Evolutionary conservation across 768 basidiomycete genomes (phyloP).

Genomic region (Tylopilus cervinicoccineus): DNA sequence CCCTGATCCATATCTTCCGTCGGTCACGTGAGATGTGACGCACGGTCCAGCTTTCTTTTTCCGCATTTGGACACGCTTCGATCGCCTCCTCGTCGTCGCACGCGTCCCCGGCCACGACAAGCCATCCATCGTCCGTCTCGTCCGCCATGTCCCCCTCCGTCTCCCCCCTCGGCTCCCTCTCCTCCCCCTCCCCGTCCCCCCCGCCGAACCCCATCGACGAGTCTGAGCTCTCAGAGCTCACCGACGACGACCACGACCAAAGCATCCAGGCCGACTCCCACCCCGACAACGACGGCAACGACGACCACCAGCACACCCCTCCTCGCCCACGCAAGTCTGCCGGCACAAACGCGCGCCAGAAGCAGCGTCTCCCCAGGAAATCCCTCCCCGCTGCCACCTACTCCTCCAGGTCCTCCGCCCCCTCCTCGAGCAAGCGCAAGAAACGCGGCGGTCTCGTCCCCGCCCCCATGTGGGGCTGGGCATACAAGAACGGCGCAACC

Average conservation of each 20-base stretch:
- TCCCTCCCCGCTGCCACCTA: constrained; percentile 1
- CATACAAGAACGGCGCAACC: constrained; percentile 42
- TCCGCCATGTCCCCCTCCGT: constrained; percentile 24
- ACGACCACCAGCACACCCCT: constrained; percentile 15
- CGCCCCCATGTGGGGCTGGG: constrained; percentile 87
- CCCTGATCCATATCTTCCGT: constrained; percentile 1
- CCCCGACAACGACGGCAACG: constrained; percentile 24
- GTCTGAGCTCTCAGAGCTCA: constrained; percentile 81
- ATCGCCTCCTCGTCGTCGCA: constrained; percentile 23
- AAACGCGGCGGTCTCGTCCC: constrained; percentile 70
- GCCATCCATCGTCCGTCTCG: neutral
- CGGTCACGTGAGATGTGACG: constrained; percentile 16
- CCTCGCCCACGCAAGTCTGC: constrained; percentile 15
- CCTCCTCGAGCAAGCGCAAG: constrained; percentile 34
- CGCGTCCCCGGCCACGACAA: constrained; percentile 10
- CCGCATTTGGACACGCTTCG: constrained; percentile 15
- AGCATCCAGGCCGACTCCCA: constrained; percentile 24
- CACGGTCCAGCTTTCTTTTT: constrained; percentile 19
- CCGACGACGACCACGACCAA: constrained; percentile 71
- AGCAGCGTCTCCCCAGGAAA: constrained; percentile 13
- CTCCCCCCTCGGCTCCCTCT: constrained; percentile 54
- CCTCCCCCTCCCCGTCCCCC: constrained; percentile 65
- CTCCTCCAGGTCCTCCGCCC: constrained; percentile 1
- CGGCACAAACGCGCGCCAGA: constrained; percentile 1
- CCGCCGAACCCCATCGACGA: constrained; percentile 41